Evolutionary conservation across 2,329 filamentous ascomycete species (phyloP).

Genomic region (Mycosphaerelloides madeirae): DNA sequence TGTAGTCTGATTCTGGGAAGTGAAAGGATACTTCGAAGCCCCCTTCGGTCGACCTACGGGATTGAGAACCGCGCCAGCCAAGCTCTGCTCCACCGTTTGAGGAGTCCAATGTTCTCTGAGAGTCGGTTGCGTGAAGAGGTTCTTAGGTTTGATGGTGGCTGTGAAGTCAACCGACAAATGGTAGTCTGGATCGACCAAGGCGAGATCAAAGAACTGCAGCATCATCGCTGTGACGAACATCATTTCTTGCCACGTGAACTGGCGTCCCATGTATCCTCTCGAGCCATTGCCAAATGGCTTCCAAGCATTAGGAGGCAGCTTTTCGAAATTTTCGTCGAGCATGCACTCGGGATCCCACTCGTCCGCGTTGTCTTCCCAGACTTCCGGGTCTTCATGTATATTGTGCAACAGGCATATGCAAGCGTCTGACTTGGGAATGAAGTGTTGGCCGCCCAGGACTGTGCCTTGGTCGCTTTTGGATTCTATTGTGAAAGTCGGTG

Average conservation of each 20-base stretch:
- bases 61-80: constrained; percentile 20
- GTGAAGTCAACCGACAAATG: constrained; percentile 52
- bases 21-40: constrained; percentile 2
- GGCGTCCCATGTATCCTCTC: constrained; percentile 60
- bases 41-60: not conserved
- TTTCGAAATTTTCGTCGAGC: constrained; percentile 62
- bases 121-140: constrained; percentile 58
- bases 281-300: constrained; percentile 67
- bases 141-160: constrained; percentile 59
- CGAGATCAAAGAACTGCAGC: constrained; percentile 68
- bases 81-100: constrained; percentile 37
- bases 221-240: constrained; percentile 58
- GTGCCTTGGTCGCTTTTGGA: constrained; percentile 46
- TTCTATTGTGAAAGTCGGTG: constrained; percentile 53
- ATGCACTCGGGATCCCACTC: constrained; percentile 69
- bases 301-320: constrained; percentile 31
- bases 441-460: constrained; percentile 58
- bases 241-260: constrained; percentile 69
- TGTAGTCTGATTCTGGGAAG: not conserved
- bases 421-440: constrained; percentile 49
- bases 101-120: constrained; percentile 49
- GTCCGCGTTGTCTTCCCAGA: constrained; percentile 61
- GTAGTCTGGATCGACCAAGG: constrained; percentile 58
- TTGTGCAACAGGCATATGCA: constrained; percentile 49
- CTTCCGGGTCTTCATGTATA: constrained; percentile 57